These are phyloP conservation scores for Bryoglossum gracile DNA, from an alignment of 495 filamentous ascomycete species.

Conservation along the genomic window DNA sequence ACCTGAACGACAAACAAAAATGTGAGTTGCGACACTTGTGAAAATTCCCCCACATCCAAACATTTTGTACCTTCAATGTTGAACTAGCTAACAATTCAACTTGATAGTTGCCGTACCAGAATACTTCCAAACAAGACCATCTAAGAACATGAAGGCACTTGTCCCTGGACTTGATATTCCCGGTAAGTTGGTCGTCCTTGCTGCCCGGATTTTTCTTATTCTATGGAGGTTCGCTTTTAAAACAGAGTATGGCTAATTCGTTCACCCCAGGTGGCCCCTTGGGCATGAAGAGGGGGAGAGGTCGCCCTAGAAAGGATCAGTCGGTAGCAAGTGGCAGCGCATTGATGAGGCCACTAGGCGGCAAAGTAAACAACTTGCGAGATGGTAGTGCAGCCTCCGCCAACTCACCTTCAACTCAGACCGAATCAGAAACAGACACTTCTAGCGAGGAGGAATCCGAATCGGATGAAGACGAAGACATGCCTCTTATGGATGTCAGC, in stretches of 20 bases:
- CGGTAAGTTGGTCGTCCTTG: slow-evolving; percentile 18
- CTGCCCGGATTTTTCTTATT: not conserved
- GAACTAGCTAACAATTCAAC: not conserved
- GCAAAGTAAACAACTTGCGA: slow-evolving; percentile 6
- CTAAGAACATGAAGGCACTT: slow-evolving; percentile 15
- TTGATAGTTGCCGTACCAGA: slow-evolving; percentile 18
- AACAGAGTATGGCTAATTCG: slow-evolving; percentile 3
- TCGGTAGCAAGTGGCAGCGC: too few species aligned
- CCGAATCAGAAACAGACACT: slow-evolving; percentile 21
- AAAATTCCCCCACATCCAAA: too few species aligned
- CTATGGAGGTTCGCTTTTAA: not conserved
- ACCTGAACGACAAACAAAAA: too few species aligned
- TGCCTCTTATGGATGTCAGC: slow-evolving; percentile 15
- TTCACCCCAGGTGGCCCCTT: slow-evolving; percentile 7
- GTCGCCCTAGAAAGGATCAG: too few species aligned
- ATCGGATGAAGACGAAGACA: slow-evolving; percentile 22
- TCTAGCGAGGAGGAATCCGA: slow-evolving; percentile 22
- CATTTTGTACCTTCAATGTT: not conserved
- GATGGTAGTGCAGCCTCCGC: slow-evolving; percentile 27
- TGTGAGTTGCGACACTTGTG: too few species aligned
- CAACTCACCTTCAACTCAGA: slow-evolving; percentile 29
- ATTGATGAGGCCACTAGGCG: slow-evolving; percentile 2
- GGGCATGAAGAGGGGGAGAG: too few species aligned
- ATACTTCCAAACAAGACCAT: slow-evolving; percentile 19
- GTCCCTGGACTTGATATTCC: slow-evolving; percentile 20